Evolutionary conservation across 2,329 filamentous ascomycete species (phyloP).

Genomic region (Botrytis medusae): DNA sequence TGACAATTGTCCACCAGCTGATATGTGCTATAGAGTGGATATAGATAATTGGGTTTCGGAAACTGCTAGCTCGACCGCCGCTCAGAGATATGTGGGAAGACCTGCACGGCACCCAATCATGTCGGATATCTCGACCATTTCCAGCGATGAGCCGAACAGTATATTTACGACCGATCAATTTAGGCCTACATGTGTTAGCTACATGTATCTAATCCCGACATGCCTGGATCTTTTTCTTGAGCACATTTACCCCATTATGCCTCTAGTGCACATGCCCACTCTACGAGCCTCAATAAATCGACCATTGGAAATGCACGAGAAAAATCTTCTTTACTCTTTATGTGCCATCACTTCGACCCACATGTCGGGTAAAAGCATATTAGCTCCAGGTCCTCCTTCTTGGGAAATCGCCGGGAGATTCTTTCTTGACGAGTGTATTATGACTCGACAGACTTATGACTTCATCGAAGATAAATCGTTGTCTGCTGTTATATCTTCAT

Average conservation of each 20-base stretch:
- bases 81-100: conserved; percentile 25
- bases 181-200: conserved; percentile 49
- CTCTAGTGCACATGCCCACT: conserved; percentile 58
- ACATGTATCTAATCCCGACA: conserved; percentile 50
- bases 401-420: conserved; percentile 54
- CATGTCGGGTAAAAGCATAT: conserved; percentile 49
- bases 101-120: conserved; percentile 34
- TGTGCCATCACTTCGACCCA: conserved; percentile 55
- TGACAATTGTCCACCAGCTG: background rate
- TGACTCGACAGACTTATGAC: conserved; percentile 56
- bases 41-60: conserved; percentile 35
- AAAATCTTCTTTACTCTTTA: conserved; percentile 54
- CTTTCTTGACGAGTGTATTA: conserved; percentile 58
- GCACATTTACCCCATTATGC: conserved; percentile 64
- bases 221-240: conserved; percentile 63
- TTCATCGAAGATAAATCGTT: conserved; percentile 57
- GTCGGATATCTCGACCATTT: conserved; percentile 39
- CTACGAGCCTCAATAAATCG: conserved; percentile 51
- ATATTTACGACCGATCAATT: conserved; percentile 44
- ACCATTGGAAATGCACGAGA: conserved; percentile 42
- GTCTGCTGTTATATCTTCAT: conserved; percentile 59
- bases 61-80: conserved; percentile 25
- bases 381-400: conserved; percentile 42
- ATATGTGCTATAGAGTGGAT: conserved; percentile 21
- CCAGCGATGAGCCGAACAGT: conserved; percentile 43